Percentiles rank a stretch among this genome's conserved stretches.
phyloP scores from a whole-genome alignment of 345 rosid species.

The Dipteronia dyeriana region DNA sequence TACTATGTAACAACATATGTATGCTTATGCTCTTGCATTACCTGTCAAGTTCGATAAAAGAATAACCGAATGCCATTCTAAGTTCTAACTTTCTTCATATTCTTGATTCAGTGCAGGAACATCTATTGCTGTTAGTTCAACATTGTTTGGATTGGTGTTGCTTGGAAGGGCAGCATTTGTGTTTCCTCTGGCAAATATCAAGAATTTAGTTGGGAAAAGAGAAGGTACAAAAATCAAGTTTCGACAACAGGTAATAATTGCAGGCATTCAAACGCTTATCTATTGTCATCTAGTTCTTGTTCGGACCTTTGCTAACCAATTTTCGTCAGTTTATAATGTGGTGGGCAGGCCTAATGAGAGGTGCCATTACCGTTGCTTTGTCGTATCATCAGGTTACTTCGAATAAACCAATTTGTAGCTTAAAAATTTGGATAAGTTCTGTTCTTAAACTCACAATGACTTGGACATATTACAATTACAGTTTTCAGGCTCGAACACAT shows the following conservation, averaged over 20 bases:
- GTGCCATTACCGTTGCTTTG: conserved; percentile 72
- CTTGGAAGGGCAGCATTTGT: conserved; percentile 70
- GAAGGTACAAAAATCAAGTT: conserved; percentile 41
- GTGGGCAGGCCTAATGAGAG: conserved; percentile 88
- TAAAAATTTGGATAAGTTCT: not conserved
- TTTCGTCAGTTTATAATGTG: conserved; percentile 61
- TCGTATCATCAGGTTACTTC: conserved; percentile 51
- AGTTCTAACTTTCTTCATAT: conserved; percentile 22
- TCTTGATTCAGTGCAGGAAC: conserved; percentile 45
- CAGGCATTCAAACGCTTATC: not conserved
- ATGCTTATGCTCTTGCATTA: not conserved
- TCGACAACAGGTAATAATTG: conserved; percentile 47
- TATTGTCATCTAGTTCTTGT: conserved; percentile 1
- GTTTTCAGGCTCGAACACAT: conserved; percentile 34
- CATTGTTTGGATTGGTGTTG: conserved; percentile 48
- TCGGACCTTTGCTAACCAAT: conserved; percentile 18
- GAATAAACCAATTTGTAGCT: not conserved
- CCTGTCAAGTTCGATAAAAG: not conserved
- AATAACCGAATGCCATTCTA: not conserved
- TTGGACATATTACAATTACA: conserved; percentile 27
- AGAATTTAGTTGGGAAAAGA: conserved; percentile 34
- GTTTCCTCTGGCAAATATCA: conserved; percentile 55
- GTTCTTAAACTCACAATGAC: conserved; percentile 11
- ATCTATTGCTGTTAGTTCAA: conserved; percentile 50
- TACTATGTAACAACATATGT: not conserved